Conservation (phyloP, 306 rosid genomes). For the Cucumis cinereus region DNA sequence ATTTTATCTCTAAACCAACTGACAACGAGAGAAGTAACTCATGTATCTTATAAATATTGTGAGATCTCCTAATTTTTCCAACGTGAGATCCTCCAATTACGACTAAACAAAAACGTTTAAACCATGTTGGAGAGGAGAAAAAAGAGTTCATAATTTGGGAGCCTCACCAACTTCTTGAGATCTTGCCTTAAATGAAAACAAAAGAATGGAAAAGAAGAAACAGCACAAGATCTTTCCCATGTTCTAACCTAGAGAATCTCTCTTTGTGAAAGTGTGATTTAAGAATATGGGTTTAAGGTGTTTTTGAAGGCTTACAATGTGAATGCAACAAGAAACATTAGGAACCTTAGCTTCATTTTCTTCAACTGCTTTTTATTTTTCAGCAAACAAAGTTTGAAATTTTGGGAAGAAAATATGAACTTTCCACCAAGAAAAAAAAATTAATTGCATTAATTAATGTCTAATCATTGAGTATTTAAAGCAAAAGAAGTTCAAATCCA, state of each 20-base stretch:
- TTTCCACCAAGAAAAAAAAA: background rate
- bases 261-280: background rate
- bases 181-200: background rate
- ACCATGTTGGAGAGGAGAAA: no score
- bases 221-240: background rate
- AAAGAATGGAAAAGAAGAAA: background rate
- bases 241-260: background rate
- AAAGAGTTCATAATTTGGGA: background rate
- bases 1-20: no score
- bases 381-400: background rate
- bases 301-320: background rate
- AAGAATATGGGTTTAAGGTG: background rate
- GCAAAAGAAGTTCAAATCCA: background rate
- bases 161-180: conserved; percentile 10
- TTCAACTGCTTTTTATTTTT: background rate
- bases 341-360: background rate
- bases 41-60: no score
- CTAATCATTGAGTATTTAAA: background rate
- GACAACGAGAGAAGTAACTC: no score
- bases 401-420: background rate
- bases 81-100: no score
- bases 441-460: background rate
- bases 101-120: no score
- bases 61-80: no score
- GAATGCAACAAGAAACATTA: background rate